Base-by-base conservation (phyloP, 1,284 basidiomycete genomes). In the Ustilago shanxiensis region DNA sequence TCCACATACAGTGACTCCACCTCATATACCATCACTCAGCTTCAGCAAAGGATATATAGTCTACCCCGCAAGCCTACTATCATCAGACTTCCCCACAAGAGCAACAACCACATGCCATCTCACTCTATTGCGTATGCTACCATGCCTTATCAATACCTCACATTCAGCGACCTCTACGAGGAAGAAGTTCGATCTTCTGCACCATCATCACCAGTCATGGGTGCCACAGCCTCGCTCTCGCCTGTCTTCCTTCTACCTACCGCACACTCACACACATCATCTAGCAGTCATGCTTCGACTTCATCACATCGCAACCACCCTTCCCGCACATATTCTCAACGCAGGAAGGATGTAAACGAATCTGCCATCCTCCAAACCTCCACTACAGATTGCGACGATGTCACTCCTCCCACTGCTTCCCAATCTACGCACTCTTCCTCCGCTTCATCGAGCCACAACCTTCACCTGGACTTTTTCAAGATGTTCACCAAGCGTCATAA, bases 91-190 rank as follows among this genome's bases (percentile, higher is more conserved):
- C 33, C 22, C 20, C 11, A 10, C 6, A 26, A 1, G 9, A 20
- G 20, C 8, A 18, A 7, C 20, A 44, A 20, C 31, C 31, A 5
- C 31, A 33, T 44, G 7, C 41, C n/a, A 20, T 20, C 41, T 5
- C 41, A 44, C 7, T 20, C 22, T 39, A 24, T 14, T 35, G 18
- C 18, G 39, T 18, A 31, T 26, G 22, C 54, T 8, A 41, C 58
- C n/a, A 50, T 77, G 75, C 70, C 66, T 1, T 77, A 72, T 22
- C 70, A 69, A 51, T 77, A 70, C 64, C 70, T 77, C 26, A 70
- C 75, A 24, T 77, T 77, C 62, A 77, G 75, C 64, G 60, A 77
- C 50, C 75, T 77, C 1, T 77, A 72, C 54, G 75, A 77, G 58
- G 63, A 73, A 52, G 47, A 72, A 53, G 62, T 69, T 49, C 60